These are phyloP conservation scores for Corchorus olitorius DNA, from an alignment of 345 rosid genomes.

Conservation along the genomic window DNA sequence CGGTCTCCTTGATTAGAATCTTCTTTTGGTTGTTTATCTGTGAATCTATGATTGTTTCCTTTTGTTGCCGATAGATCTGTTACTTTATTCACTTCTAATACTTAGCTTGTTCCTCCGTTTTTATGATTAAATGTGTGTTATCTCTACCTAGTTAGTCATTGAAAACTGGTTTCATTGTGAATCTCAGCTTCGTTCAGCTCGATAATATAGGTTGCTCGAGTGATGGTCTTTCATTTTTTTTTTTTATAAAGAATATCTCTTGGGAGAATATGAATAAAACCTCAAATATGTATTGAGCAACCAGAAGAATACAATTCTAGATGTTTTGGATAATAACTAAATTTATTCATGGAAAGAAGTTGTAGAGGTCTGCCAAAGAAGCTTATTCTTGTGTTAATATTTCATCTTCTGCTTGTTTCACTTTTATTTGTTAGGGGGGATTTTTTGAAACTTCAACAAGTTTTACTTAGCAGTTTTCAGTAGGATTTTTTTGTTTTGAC, in stretches of 20 bases:
- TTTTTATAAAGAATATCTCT: not conserved
- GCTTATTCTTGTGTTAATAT: not conserved
- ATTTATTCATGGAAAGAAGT: too few species aligned
- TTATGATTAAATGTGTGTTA: not conserved
- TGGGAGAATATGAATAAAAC: not conserved
- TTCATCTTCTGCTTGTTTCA: constrained; percentile 1
- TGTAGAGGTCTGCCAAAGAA: too few species aligned
- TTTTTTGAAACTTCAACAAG: not conserved
- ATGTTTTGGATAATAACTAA: too few species aligned
- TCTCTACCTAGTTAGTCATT: not conserved
- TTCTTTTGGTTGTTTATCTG: not conserved
- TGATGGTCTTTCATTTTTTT: not conserved
- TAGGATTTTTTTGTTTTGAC: not conserved
- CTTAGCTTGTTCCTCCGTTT: not conserved
- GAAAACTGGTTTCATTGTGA: not conserved
- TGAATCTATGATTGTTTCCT: not conserved
- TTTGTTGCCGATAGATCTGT: constrained; percentile 23
- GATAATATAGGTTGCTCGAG: not conserved
- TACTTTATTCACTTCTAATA: not conserved
- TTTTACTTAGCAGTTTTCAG: not conserved
- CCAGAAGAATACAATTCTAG: not conserved
- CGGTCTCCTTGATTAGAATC: constrained; percentile 6
- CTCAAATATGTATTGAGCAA: not conserved
- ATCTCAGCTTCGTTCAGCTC: not conserved
- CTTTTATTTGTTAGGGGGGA: not conserved